Base-by-base conservation (phyloP, 139 green algal species). In the Spirogloea muscicola region DNA sequence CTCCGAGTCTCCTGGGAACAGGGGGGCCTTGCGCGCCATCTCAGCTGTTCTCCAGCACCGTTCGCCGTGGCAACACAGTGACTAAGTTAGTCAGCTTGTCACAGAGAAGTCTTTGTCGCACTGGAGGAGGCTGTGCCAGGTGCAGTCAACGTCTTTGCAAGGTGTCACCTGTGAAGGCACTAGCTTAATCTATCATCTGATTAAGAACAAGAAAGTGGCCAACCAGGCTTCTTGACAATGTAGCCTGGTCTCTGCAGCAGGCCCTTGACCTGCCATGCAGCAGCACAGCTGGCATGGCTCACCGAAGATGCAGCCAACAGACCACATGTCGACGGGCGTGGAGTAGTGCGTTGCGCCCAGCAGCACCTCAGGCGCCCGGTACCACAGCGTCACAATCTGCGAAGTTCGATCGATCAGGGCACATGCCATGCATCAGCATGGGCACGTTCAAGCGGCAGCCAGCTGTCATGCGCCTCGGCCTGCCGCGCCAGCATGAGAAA, bases 241-340 rank as follows among this genome's bases (percentile, higher is more conserved):
- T n/a, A n/a, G n/a, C n/a, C n/a, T n/a, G n/a, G n/a, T n/a, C n/a
- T n/a, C n/a, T n/a, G n/a, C n/a, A n/a, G n/a, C 43, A 51, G 13
- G 43, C 43, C 10, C 43, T 25, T 51, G 43, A 10, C 10, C 13
- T 13, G 10, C 43, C 10, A 51, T 25, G 43, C 43, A 51, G 43
- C 13, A 13, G 43, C 13, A 13, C 43, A 10, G 43, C 10, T 13
- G 10, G 13, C 57, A 64, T 3, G 29, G 74, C 87, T 96, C 89
- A 6, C 93, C 92, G 82, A 99, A 94, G 61, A 99, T 99, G 90
- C 95, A 99, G 49, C 90, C 95, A 16, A 96, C 88, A 58, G 86
- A 93, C 95, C 95, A 99, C 73, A 98, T 95, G 84, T 99, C 95
- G 27, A 99, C 95, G 0, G 94, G 87, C 3, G 89, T 93, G 2